Conservation (phyloP, 2,329 filamentous ascomycete genomes). For the Pseudogymnoascus sp. region DNA sequence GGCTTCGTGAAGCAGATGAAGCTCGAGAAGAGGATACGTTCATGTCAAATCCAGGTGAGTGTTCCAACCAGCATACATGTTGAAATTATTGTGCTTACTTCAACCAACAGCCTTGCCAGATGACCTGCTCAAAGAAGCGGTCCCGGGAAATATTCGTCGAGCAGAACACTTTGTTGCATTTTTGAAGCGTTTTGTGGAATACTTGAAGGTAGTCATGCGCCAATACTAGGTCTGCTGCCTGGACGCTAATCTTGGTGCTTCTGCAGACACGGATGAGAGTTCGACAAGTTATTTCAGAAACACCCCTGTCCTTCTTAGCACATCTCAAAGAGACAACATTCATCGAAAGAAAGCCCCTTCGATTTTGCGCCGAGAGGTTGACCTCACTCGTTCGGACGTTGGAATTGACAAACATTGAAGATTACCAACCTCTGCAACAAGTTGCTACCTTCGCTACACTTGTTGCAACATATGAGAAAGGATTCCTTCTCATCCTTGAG, state of each 20-base stretch:
- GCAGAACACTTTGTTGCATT: slow-evolving; percentile 96
- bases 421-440: slow-evolving; percentile 93
- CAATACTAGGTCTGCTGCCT: background rate
- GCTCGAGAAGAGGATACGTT: slow-evolving; percentile 89
- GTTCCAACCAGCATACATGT: background rate
- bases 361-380: slow-evolving; percentile 89
- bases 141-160: slow-evolving; percentile 90
- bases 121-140: slow-evolving; percentile 88
- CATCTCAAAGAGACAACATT: slow-evolving; percentile 95
- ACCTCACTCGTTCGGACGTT: slow-evolving; percentile 91
- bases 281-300: slow-evolving; percentile 93
- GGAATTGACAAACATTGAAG: slow-evolving; percentile 94
- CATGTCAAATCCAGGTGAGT: slow-evolving; percentile 72
- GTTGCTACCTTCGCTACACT: slow-evolving; percentile 96
- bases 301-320: slow-evolving; percentile 82
- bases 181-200: slow-evolving; percentile 93
- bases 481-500: slow-evolving; percentile 92
- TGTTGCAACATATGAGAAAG: slow-evolving; percentile 92
- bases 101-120: slow-evolving; percentile 65
- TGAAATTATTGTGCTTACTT: background rate
- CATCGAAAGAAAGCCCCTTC: slow-evolving; percentile 89
- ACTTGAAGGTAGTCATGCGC: slow-evolving; percentile 57
- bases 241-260: slow-evolving; percentile 12
- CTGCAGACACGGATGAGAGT: slow-evolving; percentile 89
- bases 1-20: slow-evolving; percentile 78